Conservation (phyloP, 148 eudicot species). For the Chenopodium album region DNA sequence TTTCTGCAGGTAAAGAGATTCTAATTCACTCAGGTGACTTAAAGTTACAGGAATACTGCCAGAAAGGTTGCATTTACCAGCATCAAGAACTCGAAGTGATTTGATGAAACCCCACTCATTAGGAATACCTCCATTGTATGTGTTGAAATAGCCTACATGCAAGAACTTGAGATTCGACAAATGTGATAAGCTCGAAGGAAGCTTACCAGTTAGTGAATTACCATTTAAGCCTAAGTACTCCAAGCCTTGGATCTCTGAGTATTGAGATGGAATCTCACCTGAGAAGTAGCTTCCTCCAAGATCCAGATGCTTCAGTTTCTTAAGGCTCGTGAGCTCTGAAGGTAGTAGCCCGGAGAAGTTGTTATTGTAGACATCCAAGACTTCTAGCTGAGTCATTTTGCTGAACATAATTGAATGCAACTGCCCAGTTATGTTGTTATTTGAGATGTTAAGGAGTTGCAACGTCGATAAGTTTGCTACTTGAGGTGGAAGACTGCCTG, state of each 20-base stretch:
- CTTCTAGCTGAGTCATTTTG: constrained; percentile 21
- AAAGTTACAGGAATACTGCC: constrained; percentile 38
- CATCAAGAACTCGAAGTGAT: constrained; percentile 25
- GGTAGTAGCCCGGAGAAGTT: constrained; percentile 29
- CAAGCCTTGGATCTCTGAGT: constrained; percentile 27
- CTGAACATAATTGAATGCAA: constrained; percentile 3
- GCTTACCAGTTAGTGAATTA: constrained; percentile 30
- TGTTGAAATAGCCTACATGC: constrained; percentile 28
- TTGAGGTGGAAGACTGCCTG: constrained; percentile 21
- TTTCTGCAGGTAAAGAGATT: background rate
- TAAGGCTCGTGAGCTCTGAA: background rate
- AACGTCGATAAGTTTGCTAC: constrained; percentile 21
- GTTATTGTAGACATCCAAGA: constrained; percentile 25
- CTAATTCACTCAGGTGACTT: constrained; percentile 26
- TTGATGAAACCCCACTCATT: constrained; percentile 32
- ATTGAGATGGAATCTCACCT: constrained; percentile 30
- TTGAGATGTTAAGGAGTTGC: constrained; percentile 23
- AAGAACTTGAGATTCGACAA: constrained; percentile 19
- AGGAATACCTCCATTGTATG: constrained; percentile 38
- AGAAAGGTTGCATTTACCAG: constrained; percentile 20
- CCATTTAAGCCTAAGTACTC: constrained; percentile 24
- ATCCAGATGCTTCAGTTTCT: constrained; percentile 10
- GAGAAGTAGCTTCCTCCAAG: constrained; percentile 33
- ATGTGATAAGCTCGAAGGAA: constrained; percentile 34
- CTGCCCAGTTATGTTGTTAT: constrained; percentile 13